phyloP scores from a whole-genome alignment of 139 green algal species.

The Picochlorum sp. region DNA sequence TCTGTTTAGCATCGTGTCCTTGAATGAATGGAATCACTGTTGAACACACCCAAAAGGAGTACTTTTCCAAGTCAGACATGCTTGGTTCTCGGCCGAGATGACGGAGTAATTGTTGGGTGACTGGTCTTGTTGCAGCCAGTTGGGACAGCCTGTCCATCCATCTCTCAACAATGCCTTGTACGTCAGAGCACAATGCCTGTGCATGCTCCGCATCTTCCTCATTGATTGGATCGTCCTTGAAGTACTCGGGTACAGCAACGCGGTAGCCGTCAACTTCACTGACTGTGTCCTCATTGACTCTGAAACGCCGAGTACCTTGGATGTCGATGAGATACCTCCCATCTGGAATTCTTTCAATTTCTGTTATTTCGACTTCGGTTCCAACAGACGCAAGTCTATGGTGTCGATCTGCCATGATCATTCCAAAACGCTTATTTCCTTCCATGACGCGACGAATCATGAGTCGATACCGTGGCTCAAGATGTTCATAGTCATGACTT shows the following conservation, averaged over 20 bases:
- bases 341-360: constrained; percentile 68
- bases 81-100: constrained; percentile 29
- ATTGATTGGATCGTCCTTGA: constrained; percentile 18
- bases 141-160: constrained; percentile 6
- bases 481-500: constrained; percentile 86
- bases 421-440: constrained; percentile 59
- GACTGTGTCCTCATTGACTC: constrained; percentile 8
- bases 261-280: constrained; percentile 71
- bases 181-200: neutral
- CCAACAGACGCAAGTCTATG: constrained; percentile 36
- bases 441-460: constrained; percentile 78
- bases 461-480: constrained; percentile 88
- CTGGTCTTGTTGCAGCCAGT: constrained; percentile 11
- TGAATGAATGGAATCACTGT: constrained; percentile 11
- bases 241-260: constrained; percentile 32
- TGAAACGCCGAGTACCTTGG: constrained; percentile 46
- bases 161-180: neutral
- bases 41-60: constrained; percentile 45
- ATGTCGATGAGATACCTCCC: constrained; percentile 70
- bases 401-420: constrained; percentile 38
- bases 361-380: constrained; percentile 61
- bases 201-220: constrained; percentile 7
- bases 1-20: too few relatives aligned
- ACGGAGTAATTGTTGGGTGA: constrained; percentile 28
- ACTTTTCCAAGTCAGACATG: constrained; percentile 20